phyloP scores from a whole-genome alignment of 2,329 filamentous ascomycete genomes.

The Mariannaea elegans region DNA sequence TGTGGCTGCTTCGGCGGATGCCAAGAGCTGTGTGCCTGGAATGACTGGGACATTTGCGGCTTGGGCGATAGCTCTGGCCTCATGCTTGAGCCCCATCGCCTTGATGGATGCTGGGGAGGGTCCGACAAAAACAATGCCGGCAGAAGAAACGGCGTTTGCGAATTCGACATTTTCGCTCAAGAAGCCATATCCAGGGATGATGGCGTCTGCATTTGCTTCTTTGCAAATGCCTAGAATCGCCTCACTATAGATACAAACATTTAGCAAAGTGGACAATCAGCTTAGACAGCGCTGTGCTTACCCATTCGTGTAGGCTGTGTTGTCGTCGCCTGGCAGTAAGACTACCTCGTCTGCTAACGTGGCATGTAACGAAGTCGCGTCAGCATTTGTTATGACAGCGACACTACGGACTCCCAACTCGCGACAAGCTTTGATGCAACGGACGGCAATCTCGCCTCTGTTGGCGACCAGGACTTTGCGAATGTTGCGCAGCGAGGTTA shows the following conservation, averaged over 20 bases:
- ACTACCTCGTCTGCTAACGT: slow-evolving; percentile 61
- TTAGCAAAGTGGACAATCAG: neutral
- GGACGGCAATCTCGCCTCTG: slow-evolving; percentile 65
- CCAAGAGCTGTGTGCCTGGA: slow-evolving; percentile 44
- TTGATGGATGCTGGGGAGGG: slow-evolving; percentile 62
- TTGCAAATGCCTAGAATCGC: slow-evolving; percentile 48
- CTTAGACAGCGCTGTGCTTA: neutral
- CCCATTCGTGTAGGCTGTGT: slow-evolving; percentile 43
- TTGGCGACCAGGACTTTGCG: slow-evolving; percentile 62
- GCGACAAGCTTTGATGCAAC: slow-evolving; percentile 57
- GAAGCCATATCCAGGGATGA: slow-evolving; percentile 53
- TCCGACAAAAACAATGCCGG: slow-evolving; percentile 66
- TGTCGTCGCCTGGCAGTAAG: slow-evolving; percentile 54
- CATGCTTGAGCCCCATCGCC: slow-evolving; percentile 61
- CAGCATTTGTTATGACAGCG: slow-evolving; percentile 61
- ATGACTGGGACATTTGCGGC: slow-evolving; percentile 53
- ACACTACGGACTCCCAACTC: slow-evolving; percentile 59
- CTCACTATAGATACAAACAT: slow-evolving; percentile 13
- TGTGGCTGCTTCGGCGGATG: slow-evolving; percentile 58
- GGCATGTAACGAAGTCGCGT: slow-evolving; percentile 55
- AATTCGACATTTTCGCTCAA: slow-evolving; percentile 56
- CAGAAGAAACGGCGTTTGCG: slow-evolving; percentile 57
- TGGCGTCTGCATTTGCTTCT: slow-evolving; percentile 57
- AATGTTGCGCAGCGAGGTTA: neutral
- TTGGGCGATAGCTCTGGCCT: slow-evolving; percentile 62